Percentiles rank a stretch among this genome's conserved stretches.
Evolutionary conservation across 2,329 filamentous ascomycete species (phyloP).

Genomic region (Alternaria dauci): DNA sequence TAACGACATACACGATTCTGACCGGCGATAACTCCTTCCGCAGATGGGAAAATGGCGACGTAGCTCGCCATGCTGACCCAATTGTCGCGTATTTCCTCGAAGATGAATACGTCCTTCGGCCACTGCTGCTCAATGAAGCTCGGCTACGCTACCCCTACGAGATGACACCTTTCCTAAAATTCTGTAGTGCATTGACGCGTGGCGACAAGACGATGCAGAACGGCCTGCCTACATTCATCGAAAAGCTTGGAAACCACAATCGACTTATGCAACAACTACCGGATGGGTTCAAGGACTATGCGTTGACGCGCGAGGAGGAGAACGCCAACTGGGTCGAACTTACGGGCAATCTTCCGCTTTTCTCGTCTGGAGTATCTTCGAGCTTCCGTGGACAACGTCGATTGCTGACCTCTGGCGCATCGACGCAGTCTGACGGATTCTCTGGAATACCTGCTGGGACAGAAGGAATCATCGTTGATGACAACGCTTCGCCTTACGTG

Average conservation of each 20-base stretch:
- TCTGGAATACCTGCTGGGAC: constrained; percentile 73
- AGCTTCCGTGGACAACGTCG: constrained; percentile 35
- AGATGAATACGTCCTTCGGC: constrained; percentile 64
- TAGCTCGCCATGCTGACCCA: constrained; percentile 37
- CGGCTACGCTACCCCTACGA: constrained; percentile 86
- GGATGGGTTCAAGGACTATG: constrained; percentile 74
- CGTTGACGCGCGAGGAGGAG: constrained; percentile 83
- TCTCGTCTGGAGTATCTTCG: constrained; percentile 50
- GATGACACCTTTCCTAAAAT: constrained; percentile 76
- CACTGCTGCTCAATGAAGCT: constrained; percentile 70
- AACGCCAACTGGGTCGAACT: constrained; percentile 82
- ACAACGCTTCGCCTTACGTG: constrained; percentile 74
- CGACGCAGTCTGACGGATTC: constrained; percentile 42
- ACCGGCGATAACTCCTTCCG: constrained; percentile 56
- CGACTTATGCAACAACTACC: constrained; percentile 83
- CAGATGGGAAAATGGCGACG: constrained; percentile 38
- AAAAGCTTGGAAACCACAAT: constrained; percentile 72
- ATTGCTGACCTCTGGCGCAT: constrained; percentile 27
- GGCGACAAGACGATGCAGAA: constrained; percentile 56
- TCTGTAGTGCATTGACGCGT: constrained; percentile 71
- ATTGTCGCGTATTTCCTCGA: constrained; percentile 63
- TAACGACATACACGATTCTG: constrained; percentile 71
- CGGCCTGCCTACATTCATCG: constrained; percentile 62
- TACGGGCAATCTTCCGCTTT: constrained; percentile 69
- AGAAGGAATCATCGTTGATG: constrained; percentile 76